Conservation (phyloP, 805 yeast species). For the Brettanomyces nanus region DNA sequence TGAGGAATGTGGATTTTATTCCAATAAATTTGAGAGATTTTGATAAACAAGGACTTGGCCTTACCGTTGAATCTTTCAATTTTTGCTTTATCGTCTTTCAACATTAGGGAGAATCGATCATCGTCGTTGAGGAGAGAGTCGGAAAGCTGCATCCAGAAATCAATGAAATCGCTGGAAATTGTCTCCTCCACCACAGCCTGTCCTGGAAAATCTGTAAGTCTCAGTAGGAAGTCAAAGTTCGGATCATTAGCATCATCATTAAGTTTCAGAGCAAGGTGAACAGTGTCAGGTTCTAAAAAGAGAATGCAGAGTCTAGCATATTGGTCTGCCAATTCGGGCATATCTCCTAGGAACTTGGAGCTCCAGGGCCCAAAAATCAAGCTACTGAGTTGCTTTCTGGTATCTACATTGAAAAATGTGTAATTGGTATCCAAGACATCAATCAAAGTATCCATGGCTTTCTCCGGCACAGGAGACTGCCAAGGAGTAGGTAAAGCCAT, state of each 20-base stretch:
- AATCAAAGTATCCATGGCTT: slow-evolving; percentile 28
- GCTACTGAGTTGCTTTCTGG: slow-evolving; percentile 24
- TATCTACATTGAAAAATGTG: slow-evolving; percentile 26
- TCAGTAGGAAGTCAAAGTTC: slow-evolving; percentile 41
- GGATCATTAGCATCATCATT: slow-evolving; percentile 27
- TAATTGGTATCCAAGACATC: slow-evolving; percentile 42
- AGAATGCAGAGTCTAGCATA: slow-evolving; percentile 39
- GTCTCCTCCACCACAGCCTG: slow-evolving; percentile 52
- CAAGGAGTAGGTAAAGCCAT: slow-evolving; percentile 8
- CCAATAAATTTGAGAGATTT: slow-evolving; percentile 60
- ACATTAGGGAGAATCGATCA: slow-evolving; percentile 25
- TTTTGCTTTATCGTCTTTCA: slow-evolving; percentile 27
- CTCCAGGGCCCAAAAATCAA: slow-evolving; percentile 43
- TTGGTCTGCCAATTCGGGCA: slow-evolving; percentile 30
- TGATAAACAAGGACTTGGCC: slow-evolving; percentile 34
- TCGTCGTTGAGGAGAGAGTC: slow-evolving; percentile 47
- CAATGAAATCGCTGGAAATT: slow-evolving; percentile 45
- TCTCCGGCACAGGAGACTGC: slow-evolving; percentile 8
- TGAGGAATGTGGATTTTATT: slow-evolving; percentile 46
- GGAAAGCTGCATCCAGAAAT: slow-evolving; percentile 63
- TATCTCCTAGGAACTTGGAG: slow-evolving; percentile 29
- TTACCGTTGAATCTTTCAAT: slow-evolving; percentile 23
- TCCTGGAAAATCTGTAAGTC: slow-evolving; percentile 49
- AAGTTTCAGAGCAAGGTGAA: slow-evolving; percentile 33
- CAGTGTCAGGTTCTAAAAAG: slow-evolving; percentile 38